Evolutionary conservation across 2,329 filamentous ascomycete genomes (phyloP), one percentile per base, ranked within the genome.

Genomic region (Cercospora sp.): DNA sequence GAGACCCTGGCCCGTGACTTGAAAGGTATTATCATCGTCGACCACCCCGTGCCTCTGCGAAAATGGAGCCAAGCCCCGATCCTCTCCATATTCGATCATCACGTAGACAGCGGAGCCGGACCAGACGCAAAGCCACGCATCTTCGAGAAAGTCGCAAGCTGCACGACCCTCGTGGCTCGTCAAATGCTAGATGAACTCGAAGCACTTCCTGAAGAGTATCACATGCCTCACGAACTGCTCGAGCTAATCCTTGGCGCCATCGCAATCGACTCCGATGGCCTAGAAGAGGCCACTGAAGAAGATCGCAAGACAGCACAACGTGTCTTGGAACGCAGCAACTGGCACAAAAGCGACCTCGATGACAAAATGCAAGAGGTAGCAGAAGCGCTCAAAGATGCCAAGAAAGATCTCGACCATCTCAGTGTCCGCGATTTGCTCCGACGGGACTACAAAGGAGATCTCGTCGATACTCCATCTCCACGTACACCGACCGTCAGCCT

Each of bases 181-280:
- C 80, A 82, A 67, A 82, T 84, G 79, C 79, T 84, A 28, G 77
- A 83, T 63, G 82, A 83, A 70, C 76, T 83, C 2, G 82, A 83
- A 69, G 65, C 74, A 20, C 74, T 83, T 1, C 78, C 79, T 0
- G 72, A 81, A 64, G 81, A 83, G 70, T 84, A 84, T 69, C 82
- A 83, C 67, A 75, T 83, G 76, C 81, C 82, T 5, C 82, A 84
- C 67, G 82, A 83, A 71, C 77, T 84, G 18, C 80, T 84, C n/a
- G 81, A 83, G 70, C 77, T 83, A 3, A 80, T 84, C 61, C 76
- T 84, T 57, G 78, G 78, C 60, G 82, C 82, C 51, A 83, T 84
- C 45, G 79, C 82, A 20, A 83, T 84, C 67, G 82, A 84, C 70
- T 81, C 82, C 0, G 75, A 77, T 23, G 82, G 81, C 20, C 75